These are phyloP conservation scores for Claviceps arundinis DNA, from an alignment of 2,329 filamentous ascomycete genomes.

Conservation along the genomic window DNA sequence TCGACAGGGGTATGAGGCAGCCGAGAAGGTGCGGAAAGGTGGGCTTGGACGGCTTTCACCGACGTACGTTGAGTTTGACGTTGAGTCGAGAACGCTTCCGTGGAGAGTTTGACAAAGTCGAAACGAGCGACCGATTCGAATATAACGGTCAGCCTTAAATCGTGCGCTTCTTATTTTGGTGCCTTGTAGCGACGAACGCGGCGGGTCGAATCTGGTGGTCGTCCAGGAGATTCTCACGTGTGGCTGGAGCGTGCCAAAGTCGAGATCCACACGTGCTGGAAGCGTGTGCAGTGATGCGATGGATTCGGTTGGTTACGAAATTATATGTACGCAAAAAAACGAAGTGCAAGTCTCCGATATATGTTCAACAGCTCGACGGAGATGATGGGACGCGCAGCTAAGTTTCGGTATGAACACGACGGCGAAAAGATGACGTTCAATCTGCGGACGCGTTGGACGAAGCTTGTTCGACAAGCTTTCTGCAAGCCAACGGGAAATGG, in stretches of 20 bases:
- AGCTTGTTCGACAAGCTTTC: no score
- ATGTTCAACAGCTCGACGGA: no score
- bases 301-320: not conserved
- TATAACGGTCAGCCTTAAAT: not conserved
- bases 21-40: constrained; percentile 2
- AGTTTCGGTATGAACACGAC: no score
- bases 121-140: not conserved
- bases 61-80: not conserved
- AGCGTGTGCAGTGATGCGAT: not conserved
- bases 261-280: constrained; percentile 4
- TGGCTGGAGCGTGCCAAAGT: constrained; percentile 7
- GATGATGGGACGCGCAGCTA: no score
- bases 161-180: not conserved
- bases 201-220: no score
- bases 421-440: no score
- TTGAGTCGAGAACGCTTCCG: not conserved
- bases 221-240: not conserved
- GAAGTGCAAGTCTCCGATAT: no score
- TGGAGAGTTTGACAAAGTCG: not conserved
- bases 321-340: no score
- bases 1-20: constrained; percentile 10
- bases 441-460: not conserved
- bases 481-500: not conserved
- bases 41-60: not conserved
- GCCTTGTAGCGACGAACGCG: no score